Evolutionary conservation across 441 rosid species (phyloP), one percentile per base, ranked within the genome.

Genomic region (Croton setiger): DNA sequence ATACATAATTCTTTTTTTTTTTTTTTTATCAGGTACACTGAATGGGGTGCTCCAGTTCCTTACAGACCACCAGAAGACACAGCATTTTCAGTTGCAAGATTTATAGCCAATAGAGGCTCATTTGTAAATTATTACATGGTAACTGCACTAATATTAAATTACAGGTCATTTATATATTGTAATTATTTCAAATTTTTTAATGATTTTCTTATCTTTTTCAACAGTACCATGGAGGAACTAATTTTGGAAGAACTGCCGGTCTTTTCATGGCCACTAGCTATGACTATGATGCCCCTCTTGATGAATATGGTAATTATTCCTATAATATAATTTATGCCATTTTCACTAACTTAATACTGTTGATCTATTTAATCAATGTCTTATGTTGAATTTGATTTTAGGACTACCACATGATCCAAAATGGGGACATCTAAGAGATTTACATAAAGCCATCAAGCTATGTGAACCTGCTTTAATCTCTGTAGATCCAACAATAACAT

Each of bases 221-320:
- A 27, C 72, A 69, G 99, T 94, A 88, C 72, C 99, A 94, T 23
- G 99, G 99, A 33, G 99, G 99, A 78, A 94, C 99, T 36, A 94
- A 92, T 79, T 94, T 94, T 69, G 99, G 88, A 17, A 80, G 99
- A 7, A 92, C 99, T 63, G 90, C 99, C 59, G 99, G 98, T 75
- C 98, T 93, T 18, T 94, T 94, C 78, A 88, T 94, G 64, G 90
- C 97, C 55, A 90, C 99, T 4, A 92, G 90, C 82, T 94, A 94
- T 74, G 98, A 94, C 64, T 94, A 92, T 62, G 98, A 90, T 61
- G 98, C 98, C 59, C 98, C 99, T 33, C 79, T 94, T 7, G 99
- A 94, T 62, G 99, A 94, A 84, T 94, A 84, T 31, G 99, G 99
- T 90, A 84, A 20, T 80, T 63, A 17, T n/a, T 60, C 52, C 36